Percentiles rank a stretch among this genome's conserved stretches.
These are phyloP conservation scores for Didymella keratinophila DNA, from an alignment of 2,329 filamentous ascomycete genomes.

Conservation along the genomic window DNA sequence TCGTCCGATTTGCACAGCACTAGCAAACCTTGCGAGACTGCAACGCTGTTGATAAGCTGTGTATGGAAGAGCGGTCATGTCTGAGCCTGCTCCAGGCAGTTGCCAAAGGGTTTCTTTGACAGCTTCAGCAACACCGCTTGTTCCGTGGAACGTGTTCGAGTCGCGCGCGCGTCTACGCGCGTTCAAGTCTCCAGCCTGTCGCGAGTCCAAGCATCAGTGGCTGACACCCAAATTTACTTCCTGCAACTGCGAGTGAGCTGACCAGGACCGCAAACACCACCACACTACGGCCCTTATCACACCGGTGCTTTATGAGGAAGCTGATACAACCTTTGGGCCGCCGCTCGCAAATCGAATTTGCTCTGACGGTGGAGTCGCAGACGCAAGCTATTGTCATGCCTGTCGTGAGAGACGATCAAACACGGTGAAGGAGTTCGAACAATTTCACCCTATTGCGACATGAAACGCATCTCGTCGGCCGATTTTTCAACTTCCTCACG, in stretches of 20 bases:
- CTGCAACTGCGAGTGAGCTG: slow-evolving; percentile 22
- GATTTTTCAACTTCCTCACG: slow-evolving; percentile 20
- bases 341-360: neutral
- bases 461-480: slow-evolving; percentile 30
- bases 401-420: slow-evolving; percentile 16
- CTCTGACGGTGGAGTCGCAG: neutral
- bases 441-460: slow-evolving; percentile 18
- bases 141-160: slow-evolving; percentile 5
- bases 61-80: slow-evolving; percentile 9
- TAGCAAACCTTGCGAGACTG: slow-evolving; percentile 29
- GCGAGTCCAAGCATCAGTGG: slow-evolving; percentile 21
- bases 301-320: slow-evolving; percentile 2
- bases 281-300: slow-evolving; percentile 23
- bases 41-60: slow-evolving; percentile 9
- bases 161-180: slow-evolving; percentile 24
- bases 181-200: slow-evolving; percentile 12
- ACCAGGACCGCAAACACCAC: slow-evolving; percentile 19
- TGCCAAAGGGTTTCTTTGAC: neutral
- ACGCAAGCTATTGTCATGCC: neutral
- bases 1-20: slow-evolving; percentile 27
- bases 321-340: slow-evolving; percentile 1
- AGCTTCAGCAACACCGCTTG: slow-evolving; percentile 1
- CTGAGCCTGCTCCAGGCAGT: slow-evolving; percentile 17
- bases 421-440: slow-evolving; percentile 5
- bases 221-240: slow-evolving; percentile 30